Conservation (phyloP, 2,329 filamentous ascomycete species). For the Thielaviopsis euricoi region DNA sequence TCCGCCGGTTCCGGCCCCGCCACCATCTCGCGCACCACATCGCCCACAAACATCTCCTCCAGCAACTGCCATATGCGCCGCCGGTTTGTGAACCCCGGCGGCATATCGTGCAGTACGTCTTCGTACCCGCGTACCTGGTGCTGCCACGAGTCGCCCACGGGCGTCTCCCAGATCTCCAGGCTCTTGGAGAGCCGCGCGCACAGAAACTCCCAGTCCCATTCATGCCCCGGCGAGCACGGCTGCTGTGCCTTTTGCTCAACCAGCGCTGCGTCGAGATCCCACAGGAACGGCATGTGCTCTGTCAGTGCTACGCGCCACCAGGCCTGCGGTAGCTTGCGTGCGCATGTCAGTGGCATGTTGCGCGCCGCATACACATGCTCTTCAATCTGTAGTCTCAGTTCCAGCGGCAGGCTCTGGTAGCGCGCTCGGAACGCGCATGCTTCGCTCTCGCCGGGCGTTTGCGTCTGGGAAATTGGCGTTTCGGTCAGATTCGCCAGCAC, state of each 20-base stretch:
- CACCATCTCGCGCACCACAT: not conserved
- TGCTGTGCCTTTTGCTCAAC: not conserved
- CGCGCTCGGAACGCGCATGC: not conserved
- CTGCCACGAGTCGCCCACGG: not conserved
- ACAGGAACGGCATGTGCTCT: not conserved
- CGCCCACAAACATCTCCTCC: constrained; percentile 6
- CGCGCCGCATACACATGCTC: not conserved
- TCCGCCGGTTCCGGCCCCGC: no score
- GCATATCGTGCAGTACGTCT: not conserved
- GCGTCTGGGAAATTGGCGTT: not conserved
- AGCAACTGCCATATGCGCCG: constrained; percentile 7
- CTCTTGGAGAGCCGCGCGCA: not conserved
- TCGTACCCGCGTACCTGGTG: not conserved
- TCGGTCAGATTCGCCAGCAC: not conserved
- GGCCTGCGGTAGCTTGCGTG: not conserved
- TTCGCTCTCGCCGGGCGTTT: not conserved
- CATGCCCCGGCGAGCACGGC: not conserved
- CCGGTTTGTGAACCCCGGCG: not conserved
- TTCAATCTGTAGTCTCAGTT: not conserved
- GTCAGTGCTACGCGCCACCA: not conserved
- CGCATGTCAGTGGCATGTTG: not conserved
- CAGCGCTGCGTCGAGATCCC: not conserved
- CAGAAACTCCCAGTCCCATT: constrained; percentile 9
- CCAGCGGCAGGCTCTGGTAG: not conserved
- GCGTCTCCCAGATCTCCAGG: not conserved